Base-by-base conservation (phyloP, 2,329 filamentous ascomycete genomes). In the Parafenestella ontariensis region DNA sequence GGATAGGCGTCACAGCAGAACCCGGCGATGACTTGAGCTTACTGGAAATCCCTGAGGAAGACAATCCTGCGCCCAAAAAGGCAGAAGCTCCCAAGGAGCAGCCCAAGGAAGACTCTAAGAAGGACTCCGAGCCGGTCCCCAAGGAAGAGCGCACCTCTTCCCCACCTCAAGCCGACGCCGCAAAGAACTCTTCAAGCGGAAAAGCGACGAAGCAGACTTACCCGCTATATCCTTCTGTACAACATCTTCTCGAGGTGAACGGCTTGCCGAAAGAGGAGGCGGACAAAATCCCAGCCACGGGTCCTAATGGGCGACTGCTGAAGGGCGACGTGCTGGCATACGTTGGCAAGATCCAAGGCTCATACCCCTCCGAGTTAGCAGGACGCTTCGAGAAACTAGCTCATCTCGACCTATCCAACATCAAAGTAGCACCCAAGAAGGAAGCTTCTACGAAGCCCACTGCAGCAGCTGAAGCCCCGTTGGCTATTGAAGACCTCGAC, bases 261-360 rank as follows among this genome's bases (percentile, higher is more conserved):
- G 88, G 89, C 59, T 80, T 99, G 49, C 84, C 89, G 68, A 85
- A 89, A 64, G 87, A 88, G 42, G 90, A 92, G 54, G 83, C 92
- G 47, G 83, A 87, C 77, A 89, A 90, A 75, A 97, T 98, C 75
- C 89, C 87, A 48, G 89, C 92, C 5, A 94, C 91, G 18, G 95
- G 95, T 21, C 95, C 95, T 26, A 88, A 88, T 68, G 92, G 93
- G 53, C 88, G 95, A 57, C 82, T 99, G 49, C 84, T 99, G 58
- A 99, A 99, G 83, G 95, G 95, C 51, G 95, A 99, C 73, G 89
- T 99, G 6, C 86, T 99, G 49, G 93, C 92, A 43, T 95, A 94
- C 76, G 78, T 98, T 15, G 95, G 95, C 59, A 82, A 83, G 65
- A 91, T 97, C 69, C 82, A 88, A 56, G 81, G 87, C 59, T 83